These are phyloP conservation scores for Skeletonema menzelii DNA, from an alignment of 108 stramenopile genomes.

Conservation along the genomic window DNA sequence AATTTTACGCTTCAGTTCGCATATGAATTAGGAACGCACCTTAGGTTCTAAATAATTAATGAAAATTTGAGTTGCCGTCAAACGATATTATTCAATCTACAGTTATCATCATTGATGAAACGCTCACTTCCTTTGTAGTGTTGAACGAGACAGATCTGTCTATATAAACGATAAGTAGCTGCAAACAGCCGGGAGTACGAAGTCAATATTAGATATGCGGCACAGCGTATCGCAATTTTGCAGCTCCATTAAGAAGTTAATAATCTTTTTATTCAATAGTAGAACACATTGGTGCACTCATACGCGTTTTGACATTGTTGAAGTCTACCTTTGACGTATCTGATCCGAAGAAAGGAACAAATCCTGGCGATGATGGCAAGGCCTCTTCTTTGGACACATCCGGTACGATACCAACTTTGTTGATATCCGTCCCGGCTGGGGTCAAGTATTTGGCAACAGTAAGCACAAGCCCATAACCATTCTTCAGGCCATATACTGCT, in stretches of 20 bases:
- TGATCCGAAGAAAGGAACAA: slow-evolving; percentile 57
- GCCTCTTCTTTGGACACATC: slow-evolving; percentile 60
- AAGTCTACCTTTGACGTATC: slow-evolving; percentile 82
- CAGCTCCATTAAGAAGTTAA: neutral
- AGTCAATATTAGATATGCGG: too few relatives aligned
- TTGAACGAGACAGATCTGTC: too few relatives aligned
- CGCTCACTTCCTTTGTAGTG: too few relatives aligned
- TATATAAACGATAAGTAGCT: too few relatives aligned
- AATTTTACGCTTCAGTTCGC: neutral
- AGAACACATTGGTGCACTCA: slow-evolving; percentile 52
- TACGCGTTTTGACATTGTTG: slow-evolving; percentile 47
- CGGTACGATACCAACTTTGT: slow-evolving; percentile 82
- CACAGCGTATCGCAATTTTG: neutral
- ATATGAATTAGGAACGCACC: neutral
- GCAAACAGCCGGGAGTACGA: too few relatives aligned
- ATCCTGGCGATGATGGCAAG: slow-evolving; percentile 51
- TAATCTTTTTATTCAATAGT: neutral
- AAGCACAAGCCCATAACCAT: slow-evolving; percentile 90
- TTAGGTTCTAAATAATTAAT: neutral
- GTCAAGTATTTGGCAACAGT: slow-evolving; percentile 95
- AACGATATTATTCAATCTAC: neutral
- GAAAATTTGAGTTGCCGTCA: neutral
- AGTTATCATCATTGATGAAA: too few relatives aligned
- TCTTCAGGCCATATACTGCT: slow-evolving; percentile 92
- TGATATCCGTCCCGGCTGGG: slow-evolving; percentile 87